Base-by-base conservation (phyloP, 768 basidiomycete genomes). In the Tylopilus intermedius region DNA sequence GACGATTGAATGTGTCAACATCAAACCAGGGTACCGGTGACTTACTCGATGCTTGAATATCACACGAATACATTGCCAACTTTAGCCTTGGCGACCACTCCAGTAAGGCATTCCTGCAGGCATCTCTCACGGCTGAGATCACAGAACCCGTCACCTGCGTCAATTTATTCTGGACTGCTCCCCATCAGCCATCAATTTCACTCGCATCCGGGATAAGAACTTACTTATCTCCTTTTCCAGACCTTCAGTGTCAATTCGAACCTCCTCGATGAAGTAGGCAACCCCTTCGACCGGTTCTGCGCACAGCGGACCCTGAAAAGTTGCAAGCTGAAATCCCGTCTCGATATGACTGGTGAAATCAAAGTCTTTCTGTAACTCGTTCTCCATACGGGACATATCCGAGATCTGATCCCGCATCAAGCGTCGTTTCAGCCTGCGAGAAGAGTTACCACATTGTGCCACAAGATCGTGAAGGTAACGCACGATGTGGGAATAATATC, bases 61-160 rank as follows among this genome's bases (percentile, higher is more conserved):
- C 94, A 69, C 95, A 99, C 11, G 88, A 86, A 68, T 99, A 99
- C 93, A 98, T 98, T 0, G 96, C 96, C 59, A 99, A 74, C 84
- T 94, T 90, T 59, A 99, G 78, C 52, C 96, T 78, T 13, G 96
- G 96, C 2, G 94, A 97, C 96, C 96, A 99, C 69, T 98, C 96
- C 42, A 98, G 73, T 51, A 99, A 67, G 1, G 89, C 94, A 58
- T 84, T 87, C 54, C 90, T 81, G 66, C 94, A 98, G 0, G 91
- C 86, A 60, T 99, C 96, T 67, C 86, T 82, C 38, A 91, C 84
- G 3, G 85, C 80, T 4, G 96, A 89, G 57, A 95, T 93, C 44
- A 96, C 74, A 2, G 94, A 94, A 13, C 96, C 96, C 2, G 88
- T 84, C 24, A 94, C 82, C 63, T 94, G 94, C 0, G 89, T 81